These are phyloP conservation scores for Quercus tomentella DNA, from an alignment of 331 rosid species.

Conservation along the genomic window DNA sequence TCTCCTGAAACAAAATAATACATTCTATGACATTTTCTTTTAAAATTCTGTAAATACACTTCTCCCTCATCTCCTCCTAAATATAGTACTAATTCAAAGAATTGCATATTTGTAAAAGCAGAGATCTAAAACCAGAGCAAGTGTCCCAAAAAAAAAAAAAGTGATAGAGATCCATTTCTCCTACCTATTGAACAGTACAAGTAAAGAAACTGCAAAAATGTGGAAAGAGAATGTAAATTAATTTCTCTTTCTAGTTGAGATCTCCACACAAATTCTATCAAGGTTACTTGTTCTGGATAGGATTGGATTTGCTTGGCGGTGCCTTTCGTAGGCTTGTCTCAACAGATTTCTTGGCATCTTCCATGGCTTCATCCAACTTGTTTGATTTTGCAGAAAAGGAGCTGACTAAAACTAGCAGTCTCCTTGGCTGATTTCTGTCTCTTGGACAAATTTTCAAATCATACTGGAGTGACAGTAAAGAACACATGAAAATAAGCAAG, in stretches of 20 bases:
- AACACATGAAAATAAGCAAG: conserved; percentile 24
- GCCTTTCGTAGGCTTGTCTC: conserved; percentile 52
- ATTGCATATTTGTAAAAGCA: background rate
- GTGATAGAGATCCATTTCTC: conserved; percentile 16
- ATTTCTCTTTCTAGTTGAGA: conserved; percentile 31
- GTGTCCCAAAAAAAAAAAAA: background rate
- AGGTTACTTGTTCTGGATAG: conserved; percentile 57
- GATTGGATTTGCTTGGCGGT: conserved; percentile 67
- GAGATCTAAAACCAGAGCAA: background rate
- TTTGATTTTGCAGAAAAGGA: conserved; percentile 31
- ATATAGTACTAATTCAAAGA: conserved; percentile 1
- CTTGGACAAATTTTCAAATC: conserved; percentile 24
- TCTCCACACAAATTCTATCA: conserved; percentile 14
- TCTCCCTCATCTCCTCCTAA: conserved; percentile 14
- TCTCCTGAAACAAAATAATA: background rate
- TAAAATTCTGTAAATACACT: conserved; percentile 12
- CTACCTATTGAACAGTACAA: conserved; percentile 24
- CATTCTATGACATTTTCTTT: conserved; percentile 12
- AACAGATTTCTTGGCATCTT: conserved; percentile 35
- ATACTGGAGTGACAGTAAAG: conserved; percentile 27
- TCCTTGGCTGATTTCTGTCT: conserved; percentile 34
- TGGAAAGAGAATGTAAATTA: conserved; percentile 20
- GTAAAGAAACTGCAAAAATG: conserved; percentile 31
- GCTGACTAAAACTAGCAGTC: conserved; percentile 37
- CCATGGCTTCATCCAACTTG: conserved; percentile 25